Base-by-base conservation (phyloP, 2,329 filamentous ascomycete genomes). In the Fusarium sp. region DNA sequence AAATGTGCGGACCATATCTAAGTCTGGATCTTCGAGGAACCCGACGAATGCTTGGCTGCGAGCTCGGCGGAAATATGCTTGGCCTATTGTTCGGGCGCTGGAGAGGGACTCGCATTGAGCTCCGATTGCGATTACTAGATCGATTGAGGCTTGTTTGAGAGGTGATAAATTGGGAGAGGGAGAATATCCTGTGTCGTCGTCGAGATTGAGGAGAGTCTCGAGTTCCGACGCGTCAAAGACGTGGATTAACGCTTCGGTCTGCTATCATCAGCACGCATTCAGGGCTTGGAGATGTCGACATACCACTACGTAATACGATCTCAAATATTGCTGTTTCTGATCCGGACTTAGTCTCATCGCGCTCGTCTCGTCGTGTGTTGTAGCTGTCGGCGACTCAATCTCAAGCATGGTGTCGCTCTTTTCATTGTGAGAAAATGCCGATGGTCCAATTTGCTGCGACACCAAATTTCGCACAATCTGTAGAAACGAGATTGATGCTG, bases 401-500 rank as follows among this genome's bases (percentile, higher is more conserved):
- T 77, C 76, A 3, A 77, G 67, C 76, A 77, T 77, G 8, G 63
- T 77, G 10, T 78, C 76, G 17, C 72, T 78, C 41, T 77, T 75
- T 33, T 74, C 76, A 45, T 77, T 78, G 17, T 76, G 76, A 25
- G 76, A 77, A 42, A 77, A 77, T 5, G 68, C 72, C 4, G 76
- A 77, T 0, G 76, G 76, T 1, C 76, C 76, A 18, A 77, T 77
- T 27, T 77, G 75, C 3, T 78, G 72, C 1, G 76, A 70, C 0
- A 77, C 76, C 7, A 76, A 46, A 33, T 75, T 74, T 2, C 75
- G 65, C 9, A 77, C 78, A 75, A 62, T 74, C 62, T 89, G 86
- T 2, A 90, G 78, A 63, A 90, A 90, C 0, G 88, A 89, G 18
- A 90, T 78, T 0, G 86, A 84, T 3, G 86, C 85, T 14, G 84